Evolutionary conservation across 2,329 filamentous ascomycete species (phyloP).

Genomic region (Calonectria crousiana): DNA sequence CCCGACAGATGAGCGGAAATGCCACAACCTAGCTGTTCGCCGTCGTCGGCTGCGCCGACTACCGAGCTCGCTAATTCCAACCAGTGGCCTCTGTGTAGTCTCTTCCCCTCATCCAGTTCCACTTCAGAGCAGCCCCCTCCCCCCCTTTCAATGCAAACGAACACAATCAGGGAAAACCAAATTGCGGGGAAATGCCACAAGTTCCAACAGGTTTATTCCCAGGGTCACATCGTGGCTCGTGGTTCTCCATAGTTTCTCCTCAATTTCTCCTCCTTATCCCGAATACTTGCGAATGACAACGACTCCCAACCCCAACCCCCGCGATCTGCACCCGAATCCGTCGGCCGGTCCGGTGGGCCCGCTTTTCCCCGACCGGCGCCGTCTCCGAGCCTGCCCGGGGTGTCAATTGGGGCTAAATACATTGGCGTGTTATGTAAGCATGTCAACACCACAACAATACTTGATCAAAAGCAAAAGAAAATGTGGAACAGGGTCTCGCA

Average conservation of each 20-base stretch:
- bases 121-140: not conserved
- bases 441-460: not conserved
- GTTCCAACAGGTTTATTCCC: not conserved
- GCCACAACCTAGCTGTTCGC: not conserved
- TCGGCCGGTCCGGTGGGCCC: conserved; percentile 8
- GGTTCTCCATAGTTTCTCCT: not conserved
- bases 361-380: conserved; percentile 11
- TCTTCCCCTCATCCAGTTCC: not conserved
- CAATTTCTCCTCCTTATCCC: not conserved
- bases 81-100: not conserved
- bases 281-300: not conserved
- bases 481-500: not conserved
- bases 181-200: conserved; percentile 9
- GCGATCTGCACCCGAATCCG: not conserved
- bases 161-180: not conserved
- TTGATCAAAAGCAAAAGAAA: not conserved
- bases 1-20: not conserved
- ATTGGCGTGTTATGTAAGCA: not conserved
- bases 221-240: not conserved
- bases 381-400: not conserved
- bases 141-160: not conserved
- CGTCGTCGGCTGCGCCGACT: not conserved
- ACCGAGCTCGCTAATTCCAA: not conserved
- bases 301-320: not conserved
- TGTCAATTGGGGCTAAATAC: conserved; percentile 18